Evolutionary conservation across 371 early-diverging fungal species (phyloP).

Genomic region (Mortierella sp.): DNA sequence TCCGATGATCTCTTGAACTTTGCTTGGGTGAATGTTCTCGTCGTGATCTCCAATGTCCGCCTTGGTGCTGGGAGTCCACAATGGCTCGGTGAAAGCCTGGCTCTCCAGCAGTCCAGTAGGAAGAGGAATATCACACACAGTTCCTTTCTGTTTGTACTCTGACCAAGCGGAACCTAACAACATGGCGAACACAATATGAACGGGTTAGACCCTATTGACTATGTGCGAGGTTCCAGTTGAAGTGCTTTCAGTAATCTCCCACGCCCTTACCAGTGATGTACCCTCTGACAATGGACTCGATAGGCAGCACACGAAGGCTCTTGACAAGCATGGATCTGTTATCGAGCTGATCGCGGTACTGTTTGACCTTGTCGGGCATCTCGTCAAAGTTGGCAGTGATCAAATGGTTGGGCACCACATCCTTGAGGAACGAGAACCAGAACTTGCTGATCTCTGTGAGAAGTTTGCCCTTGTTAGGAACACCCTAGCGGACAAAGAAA

Average conservation of each 20-base stretch:
- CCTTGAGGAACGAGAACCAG: slow-evolving; percentile 92
- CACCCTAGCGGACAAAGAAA: slow-evolving; percentile 65
- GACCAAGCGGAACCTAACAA: slow-evolving; percentile 91
- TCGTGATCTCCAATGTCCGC: slow-evolving; percentile 98
- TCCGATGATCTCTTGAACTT: slow-evolving; percentile 89
- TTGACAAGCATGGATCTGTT: slow-evolving; percentile 93
- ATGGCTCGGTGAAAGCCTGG: slow-evolving; percentile 80
- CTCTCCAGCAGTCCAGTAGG: slow-evolving; percentile 86
- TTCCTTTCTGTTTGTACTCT: slow-evolving; percentile 93
- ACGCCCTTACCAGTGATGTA: slow-evolving; percentile 82
- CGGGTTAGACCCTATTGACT: no score
- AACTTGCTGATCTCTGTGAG: slow-evolving; percentile 93
- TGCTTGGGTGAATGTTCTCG: slow-evolving; percentile 96
- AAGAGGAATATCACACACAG: slow-evolving; percentile 91
- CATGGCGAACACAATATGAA: not conserved
- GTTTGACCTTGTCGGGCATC: slow-evolving; percentile 89
- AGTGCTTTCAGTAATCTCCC: not conserved
- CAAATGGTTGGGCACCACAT: slow-evolving; percentile 91
- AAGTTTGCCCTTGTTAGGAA: slow-evolving; percentile 96
- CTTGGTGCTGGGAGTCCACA: slow-evolving; percentile 98
- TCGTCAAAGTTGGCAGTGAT: slow-evolving; percentile 92
- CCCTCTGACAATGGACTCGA: slow-evolving; percentile 98
- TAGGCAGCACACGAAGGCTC: slow-evolving; percentile 92
- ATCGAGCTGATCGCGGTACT: slow-evolving; percentile 88
- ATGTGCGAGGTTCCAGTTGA: not conserved